These are phyloP conservation scores for Triticum urartu DNA, from an alignment of 176 grass and related monocot genomes.

Conservation along the genomic window DNA sequence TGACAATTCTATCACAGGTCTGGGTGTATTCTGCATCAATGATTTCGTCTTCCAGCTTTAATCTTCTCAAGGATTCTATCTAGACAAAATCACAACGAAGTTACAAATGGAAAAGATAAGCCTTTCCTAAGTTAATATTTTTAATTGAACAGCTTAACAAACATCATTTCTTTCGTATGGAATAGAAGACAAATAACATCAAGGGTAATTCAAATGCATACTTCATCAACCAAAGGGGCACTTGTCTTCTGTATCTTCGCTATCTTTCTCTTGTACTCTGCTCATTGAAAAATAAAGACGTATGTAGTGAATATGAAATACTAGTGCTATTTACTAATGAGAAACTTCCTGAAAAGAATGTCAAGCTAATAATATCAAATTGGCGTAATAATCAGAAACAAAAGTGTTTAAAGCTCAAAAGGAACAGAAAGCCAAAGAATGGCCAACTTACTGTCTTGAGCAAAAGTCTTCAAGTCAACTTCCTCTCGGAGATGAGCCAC, in stretches of 20 bases:
- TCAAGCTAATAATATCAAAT: neutral
- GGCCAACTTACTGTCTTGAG: conserved; percentile 63
- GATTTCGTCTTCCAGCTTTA: conserved; percentile 82
- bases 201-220: conserved; percentile 40
- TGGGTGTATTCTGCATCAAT: conserved; percentile 80
- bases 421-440: neutral
- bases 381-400: conserved; percentile 2
- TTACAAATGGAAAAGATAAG: conserved; percentile 25
- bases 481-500: conserved; percentile 73
- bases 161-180: neutral
- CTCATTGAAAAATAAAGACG: conserved; percentile 25
- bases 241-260: conserved; percentile 60
- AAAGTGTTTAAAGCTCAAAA: neutral
- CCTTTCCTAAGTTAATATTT: neutral
- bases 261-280: conserved; percentile 78
- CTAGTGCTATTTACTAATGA: neutral
- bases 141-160: neutral
- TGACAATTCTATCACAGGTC: conserved; percentile 76
- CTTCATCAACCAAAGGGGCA: conserved; percentile 60
- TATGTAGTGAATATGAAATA: conserved; percentile 19
- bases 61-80: conserved; percentile 77
- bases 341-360: conserved; percentile 14
- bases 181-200: conserved; percentile 2
- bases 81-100: conserved; percentile 50
- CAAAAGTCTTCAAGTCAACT: conserved; percentile 70